Evolutionary conservation across 1,284 basidiomycete species (phyloP).

Genomic region (Cryptococcus deneoformans): DNA sequence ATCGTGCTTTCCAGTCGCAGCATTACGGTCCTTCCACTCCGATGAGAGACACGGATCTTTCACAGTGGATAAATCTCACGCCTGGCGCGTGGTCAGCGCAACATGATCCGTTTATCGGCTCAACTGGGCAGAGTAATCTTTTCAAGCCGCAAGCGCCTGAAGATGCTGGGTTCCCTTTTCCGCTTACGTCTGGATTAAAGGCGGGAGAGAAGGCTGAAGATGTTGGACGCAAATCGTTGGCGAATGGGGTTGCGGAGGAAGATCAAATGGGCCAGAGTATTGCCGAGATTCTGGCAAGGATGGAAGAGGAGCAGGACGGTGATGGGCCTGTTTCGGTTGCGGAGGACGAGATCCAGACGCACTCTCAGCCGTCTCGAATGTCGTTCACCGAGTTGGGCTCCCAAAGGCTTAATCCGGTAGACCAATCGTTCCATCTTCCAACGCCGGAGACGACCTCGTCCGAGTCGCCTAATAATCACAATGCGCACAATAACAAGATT

Average conservation of each 20-base stretch:
- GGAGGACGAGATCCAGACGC: not conserved
- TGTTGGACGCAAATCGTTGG: not conserved
- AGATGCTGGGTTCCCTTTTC: not conserved
- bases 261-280: constrained; percentile 18
- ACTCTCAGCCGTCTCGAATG: not conserved
- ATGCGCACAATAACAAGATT: not conserved
- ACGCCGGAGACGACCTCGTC: constrained; percentile 32
- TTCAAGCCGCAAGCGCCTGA: not conserved
- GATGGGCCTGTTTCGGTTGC: constrained; percentile 6
- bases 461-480: constrained; percentile 9
- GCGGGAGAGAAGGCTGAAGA: not conserved
- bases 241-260: not conserved
- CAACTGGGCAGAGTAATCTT: not conserved
- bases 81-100: constrained; percentile 32
- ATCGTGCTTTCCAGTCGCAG: constrained; percentile 6
- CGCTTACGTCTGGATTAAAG: not conserved
- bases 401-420: not conserved
- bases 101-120: not conserved
- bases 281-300: constrained; percentile 38
- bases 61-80: constrained; percentile 41
- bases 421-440: constrained; percentile 22
- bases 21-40: constrained; percentile 38
- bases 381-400: not conserved
- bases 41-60: constrained; percentile 34
- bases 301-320: constrained; percentile 36